These are phyloP conservation scores for Mycena rosella DNA, from an alignment of 768 basidiomycete species.

Conservation along the genomic window DNA sequence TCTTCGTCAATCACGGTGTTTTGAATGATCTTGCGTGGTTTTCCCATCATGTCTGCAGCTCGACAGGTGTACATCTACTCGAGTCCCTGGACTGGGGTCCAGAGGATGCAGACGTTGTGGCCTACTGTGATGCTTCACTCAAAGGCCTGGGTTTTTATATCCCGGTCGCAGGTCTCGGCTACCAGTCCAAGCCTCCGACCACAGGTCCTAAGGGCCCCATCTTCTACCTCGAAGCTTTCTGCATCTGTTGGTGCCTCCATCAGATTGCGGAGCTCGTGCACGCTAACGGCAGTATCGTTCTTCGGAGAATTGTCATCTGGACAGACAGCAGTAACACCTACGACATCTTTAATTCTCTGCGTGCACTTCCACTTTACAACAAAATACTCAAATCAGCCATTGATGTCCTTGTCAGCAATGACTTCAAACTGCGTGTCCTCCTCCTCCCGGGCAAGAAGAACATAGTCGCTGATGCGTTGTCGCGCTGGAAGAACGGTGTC, in stretches of 20 bases:
- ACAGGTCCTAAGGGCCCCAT: constrained; percentile 25
- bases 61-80: constrained; percentile 41
- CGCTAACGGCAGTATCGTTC: too few relatives aligned
- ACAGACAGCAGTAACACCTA: too few relatives aligned
- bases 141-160: constrained; percentile 41
- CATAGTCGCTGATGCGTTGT: constrained; percentile 45
- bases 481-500: constrained; percentile 33
- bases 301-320: too few relatives aligned
- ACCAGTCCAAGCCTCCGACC: constrained; percentile 26
- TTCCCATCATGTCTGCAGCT: constrained; percentile 33
- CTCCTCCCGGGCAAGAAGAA: constrained; percentile 41
- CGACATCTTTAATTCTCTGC: too few relatives aligned
- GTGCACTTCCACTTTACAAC: constrained; percentile 34
- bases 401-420: constrained; percentile 23
- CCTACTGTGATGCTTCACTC: constrained; percentile 42
- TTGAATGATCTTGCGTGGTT: constrained; percentile 53
- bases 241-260: too few relatives aligned
- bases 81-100: constrained; percentile 36
- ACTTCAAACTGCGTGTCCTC: constrained; percentile 40
- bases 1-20: constrained; percentile 51
- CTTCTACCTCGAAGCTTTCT: constrained; percentile 44
- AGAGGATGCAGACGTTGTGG: constrained; percentile 22
- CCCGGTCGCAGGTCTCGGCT: constrained; percentile 18
- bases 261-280: too few relatives aligned
- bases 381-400: constrained; percentile 32